Conservation (phyloP, 2,329 filamentous ascomycete genomes). For the Aspergillus brasiliensis region DNA sequence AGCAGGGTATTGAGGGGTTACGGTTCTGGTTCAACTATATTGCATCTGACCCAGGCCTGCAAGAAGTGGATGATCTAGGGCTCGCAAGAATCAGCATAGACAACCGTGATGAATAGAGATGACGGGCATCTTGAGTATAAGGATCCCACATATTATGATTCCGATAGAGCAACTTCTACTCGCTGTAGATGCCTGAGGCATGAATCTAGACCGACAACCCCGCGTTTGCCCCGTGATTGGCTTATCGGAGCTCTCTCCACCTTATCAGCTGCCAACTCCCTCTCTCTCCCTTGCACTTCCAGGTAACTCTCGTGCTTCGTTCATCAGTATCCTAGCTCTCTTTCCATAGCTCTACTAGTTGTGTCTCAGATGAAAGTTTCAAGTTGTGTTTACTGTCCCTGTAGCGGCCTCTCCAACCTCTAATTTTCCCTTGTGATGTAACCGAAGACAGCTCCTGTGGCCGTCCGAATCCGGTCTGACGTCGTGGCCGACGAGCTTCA, state of each 20-base stretch:
- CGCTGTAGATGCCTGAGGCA: neutral
- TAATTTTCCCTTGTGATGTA: neutral
- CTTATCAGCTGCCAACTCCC: neutral
- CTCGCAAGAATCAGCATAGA: constrained; percentile 5
- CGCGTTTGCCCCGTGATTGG: neutral
- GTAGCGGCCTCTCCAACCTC: neutral
- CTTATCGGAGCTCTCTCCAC: constrained; percentile 1
- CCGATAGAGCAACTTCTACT: neutral
- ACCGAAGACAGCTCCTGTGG: neutral
- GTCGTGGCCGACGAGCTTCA: neutral
- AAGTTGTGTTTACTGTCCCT: neutral
- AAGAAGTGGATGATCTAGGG: constrained; percentile 6
- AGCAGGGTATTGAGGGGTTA: constrained; percentile 87
- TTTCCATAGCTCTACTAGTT: neutral
- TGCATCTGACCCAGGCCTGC: constrained; percentile 10
- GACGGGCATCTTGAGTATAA: neutral
- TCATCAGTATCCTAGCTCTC: neutral
- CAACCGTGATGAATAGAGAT: neutral
- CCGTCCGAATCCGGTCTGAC: neutral
- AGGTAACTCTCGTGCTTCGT: neutral
- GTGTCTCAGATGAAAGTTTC: neutral
- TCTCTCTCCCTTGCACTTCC: neutral
- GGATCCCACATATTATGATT: neutral
- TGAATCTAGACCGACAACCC: neutral
- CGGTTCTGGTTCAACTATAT: constrained; percentile 86